Percentiles rank a stretch among this genome's conserved stretches.
phyloP scores from a whole-genome alignment of 768 basidiomycete species.

The Hebeloma cylindrosporum region DNA sequence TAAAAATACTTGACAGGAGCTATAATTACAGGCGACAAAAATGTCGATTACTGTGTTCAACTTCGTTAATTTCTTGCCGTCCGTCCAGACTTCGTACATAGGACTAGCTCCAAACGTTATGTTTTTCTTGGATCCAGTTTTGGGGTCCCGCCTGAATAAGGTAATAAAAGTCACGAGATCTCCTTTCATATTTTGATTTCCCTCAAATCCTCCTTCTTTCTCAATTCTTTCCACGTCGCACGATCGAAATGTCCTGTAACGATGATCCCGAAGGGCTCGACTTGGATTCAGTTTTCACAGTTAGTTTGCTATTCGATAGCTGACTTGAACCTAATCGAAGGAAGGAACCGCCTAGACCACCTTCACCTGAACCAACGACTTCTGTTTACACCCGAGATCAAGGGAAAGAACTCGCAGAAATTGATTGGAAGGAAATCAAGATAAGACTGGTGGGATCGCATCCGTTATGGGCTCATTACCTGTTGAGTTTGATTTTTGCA shows the following conservation, averaged over 20 bases:
- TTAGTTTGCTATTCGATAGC: conserved; percentile 22
- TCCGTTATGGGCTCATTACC: conserved; percentile 78
- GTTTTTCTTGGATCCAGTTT: neutral
- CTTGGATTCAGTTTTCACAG: conserved; percentile 52
- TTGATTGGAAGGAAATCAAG: conserved; percentile 44
- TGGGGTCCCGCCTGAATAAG: too few species aligned
- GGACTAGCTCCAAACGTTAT: too few species aligned
- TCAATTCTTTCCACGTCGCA: conserved; percentile 11
- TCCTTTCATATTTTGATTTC: neutral
- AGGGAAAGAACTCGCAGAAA: conserved; percentile 9
- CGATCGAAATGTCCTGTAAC: too few species aligned
- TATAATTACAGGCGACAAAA: too few species aligned
- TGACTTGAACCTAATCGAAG: conserved; percentile 14
- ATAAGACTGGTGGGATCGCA: conserved; percentile 78
- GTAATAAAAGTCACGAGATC: neutral
- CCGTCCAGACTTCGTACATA: too few species aligned
- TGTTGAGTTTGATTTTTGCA: conserved; percentile 42
- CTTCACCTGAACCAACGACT: conserved; percentile 62
- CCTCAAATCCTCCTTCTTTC: neutral
- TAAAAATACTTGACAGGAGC: too few species aligned
- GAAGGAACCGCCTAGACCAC: conserved; percentile 67
- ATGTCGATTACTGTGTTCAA: too few species aligned
- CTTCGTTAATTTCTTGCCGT: too few species aligned
- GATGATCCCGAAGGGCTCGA: conserved; percentile 31
- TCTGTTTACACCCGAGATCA: conserved; percentile 47